phyloP scores from a whole-genome alignment of 2,329 filamentous ascomycete genomes.

The Sporothrix pseudoabietina region DNA sequence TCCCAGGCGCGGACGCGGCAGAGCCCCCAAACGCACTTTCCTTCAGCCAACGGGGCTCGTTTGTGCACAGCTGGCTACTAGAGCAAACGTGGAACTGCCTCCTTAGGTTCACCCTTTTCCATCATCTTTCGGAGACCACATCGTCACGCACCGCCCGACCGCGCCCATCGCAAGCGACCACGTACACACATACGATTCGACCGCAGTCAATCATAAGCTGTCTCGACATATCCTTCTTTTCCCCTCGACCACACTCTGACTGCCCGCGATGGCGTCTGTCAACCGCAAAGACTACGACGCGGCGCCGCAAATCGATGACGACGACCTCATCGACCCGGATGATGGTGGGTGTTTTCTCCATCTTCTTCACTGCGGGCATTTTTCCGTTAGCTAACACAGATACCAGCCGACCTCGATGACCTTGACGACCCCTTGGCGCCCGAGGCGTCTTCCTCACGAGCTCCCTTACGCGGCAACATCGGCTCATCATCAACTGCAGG shows the following conservation, averaged over 20 bases:
- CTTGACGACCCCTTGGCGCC: constrained; percentile 81
- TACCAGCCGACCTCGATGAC: constrained; percentile 77
- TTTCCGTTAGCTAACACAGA: background rate
- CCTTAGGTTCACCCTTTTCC: constrained; percentile 22
- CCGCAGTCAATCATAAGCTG: background rate
- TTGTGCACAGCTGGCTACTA: constrained; percentile 1
- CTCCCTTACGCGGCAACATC: constrained; percentile 84
- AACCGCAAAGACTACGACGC: constrained; percentile 60
- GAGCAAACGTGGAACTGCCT: constrained; percentile 28
- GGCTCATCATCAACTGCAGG: constrained; percentile 75
- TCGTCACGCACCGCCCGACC: constrained; percentile 1
- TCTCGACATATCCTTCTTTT: background rate
- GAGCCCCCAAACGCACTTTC: background rate
- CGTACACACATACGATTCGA: background rate
- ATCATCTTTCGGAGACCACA: constrained; percentile 12
- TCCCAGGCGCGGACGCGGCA: constrained; percentile 19
- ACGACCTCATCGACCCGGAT: constrained; percentile 77
- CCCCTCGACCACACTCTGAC: background rate
- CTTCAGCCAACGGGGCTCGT: background rate
- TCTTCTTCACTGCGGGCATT: background rate
- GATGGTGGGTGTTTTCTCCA: constrained; percentile 58
- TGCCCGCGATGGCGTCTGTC: constrained; percentile 49
- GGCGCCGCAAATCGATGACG: constrained; percentile 61
- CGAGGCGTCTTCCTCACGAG: constrained; percentile 65
- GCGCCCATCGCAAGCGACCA: background rate